Percentiles rank a stretch among this genome's conserved stretches.
These are phyloP conservation scores for Gastrodia elata DNA, from an alignment of 106 monocot genomes.

Conservation along the genomic window DNA sequence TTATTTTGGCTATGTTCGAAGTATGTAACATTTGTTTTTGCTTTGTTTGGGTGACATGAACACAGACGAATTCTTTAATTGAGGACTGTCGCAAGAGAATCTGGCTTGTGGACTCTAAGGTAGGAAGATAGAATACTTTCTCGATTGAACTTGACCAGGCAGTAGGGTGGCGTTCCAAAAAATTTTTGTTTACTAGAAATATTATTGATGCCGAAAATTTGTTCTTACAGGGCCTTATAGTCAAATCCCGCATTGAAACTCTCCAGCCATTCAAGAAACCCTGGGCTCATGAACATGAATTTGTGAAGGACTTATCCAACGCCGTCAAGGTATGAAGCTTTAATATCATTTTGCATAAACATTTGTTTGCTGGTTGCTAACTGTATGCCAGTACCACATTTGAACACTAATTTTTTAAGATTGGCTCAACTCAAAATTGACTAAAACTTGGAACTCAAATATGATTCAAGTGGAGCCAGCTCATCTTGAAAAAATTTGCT, in stretches of 20 bases:
- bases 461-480: no score
- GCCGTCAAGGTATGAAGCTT: slow-evolving; percentile 55
- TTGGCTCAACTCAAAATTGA: no score
- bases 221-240: slow-evolving; percentile 65
- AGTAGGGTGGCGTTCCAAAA: no score
- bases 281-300: slow-evolving; percentile 94
- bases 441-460: no score
- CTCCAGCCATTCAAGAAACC: slow-evolving; percentile 95
- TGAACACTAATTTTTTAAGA: no score
- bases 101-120: slow-evolving; percentile 84
- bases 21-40: background rate
- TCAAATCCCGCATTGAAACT: slow-evolving; percentile 60
- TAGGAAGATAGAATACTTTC: slow-evolving; percentile 7
- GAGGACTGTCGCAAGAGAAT: slow-evolving; percentile 63
- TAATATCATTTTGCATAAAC: background rate
- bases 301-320: slow-evolving; percentile 49
- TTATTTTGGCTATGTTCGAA: background rate
- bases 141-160: background rate
- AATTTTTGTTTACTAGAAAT: background rate
- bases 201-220: no score
- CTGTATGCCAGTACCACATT: no score
- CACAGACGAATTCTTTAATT: slow-evolving; percentile 43
- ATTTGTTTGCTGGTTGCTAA: no score
- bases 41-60: background rate
- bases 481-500: no score